phyloP scores from a whole-genome alignment of 768 basidiomycete species.

The Russula vinacea region DNA sequence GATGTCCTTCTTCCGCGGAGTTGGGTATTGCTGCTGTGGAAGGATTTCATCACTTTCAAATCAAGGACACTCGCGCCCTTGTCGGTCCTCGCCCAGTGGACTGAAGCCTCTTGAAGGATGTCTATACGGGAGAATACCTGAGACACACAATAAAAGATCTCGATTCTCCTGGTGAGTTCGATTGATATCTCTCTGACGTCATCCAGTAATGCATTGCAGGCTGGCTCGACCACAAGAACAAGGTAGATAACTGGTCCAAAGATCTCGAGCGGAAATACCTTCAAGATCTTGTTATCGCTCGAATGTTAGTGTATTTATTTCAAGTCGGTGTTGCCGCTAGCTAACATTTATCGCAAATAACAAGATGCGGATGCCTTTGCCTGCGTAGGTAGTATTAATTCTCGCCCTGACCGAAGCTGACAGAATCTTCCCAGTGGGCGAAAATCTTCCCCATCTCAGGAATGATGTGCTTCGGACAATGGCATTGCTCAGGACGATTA shows the following conservation, averaged over 20 bases:
- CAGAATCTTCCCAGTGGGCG: neutral
- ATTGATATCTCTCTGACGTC: neutral
- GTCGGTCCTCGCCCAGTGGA: neutral
- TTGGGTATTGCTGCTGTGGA: conserved; percentile 42
- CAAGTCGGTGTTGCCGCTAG: neutral
- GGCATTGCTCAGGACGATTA: neutral
- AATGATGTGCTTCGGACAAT: conserved; percentile 1
- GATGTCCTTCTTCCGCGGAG: conserved; percentile 51
- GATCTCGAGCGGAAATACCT: conserved; percentile 3
- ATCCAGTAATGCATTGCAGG: neutral
- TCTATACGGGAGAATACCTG: conserved; percentile 21
- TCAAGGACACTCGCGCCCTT: neutral
- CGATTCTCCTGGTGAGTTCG: neutral
- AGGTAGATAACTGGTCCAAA: neutral
- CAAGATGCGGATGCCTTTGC: conserved; percentile 21
- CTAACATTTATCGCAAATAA: neutral
- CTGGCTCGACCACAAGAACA: neutral
- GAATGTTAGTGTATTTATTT: conserved; percentile 11
- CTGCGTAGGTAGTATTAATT: conserved; percentile 7
- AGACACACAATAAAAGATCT: neutral
- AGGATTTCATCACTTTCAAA: conserved; percentile 21
- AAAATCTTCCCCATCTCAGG: conserved; percentile 11
- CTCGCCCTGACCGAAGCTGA: neutral
- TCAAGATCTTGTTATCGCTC: conserved; percentile 16
- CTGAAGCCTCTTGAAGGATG: conserved; percentile 11